phyloP scores from a whole-genome alignment of 139 green algal genomes.

The Zygnema circumcarinatum region DNA sequence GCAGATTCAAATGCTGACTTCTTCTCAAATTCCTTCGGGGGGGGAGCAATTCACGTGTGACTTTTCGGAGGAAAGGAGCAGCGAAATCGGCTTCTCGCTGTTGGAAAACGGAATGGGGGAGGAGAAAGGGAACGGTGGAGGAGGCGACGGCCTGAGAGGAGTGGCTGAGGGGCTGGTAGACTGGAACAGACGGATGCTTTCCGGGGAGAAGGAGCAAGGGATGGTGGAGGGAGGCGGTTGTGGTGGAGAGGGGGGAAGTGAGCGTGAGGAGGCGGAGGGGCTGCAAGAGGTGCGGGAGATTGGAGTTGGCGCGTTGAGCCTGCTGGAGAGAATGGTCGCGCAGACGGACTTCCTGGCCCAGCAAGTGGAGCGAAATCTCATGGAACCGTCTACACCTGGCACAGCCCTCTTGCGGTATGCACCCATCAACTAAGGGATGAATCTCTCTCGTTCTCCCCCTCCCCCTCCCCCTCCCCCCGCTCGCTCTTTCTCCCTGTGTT shows the following conservation, averaged over 20 bases:
- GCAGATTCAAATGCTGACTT: not conserved
- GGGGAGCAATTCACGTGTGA: not conserved
- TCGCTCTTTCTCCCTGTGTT: no score
- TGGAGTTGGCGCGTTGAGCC: not conserved
- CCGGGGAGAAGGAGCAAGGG: not conserved
- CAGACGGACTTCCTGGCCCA: not conserved
- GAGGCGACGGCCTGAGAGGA: not conserved
- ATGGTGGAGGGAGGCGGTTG: not conserved
- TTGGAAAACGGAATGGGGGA: not conserved
- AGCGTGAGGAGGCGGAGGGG: not conserved
- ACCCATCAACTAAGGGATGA: slow-evolving; percentile 49
- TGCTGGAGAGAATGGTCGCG: not conserved
- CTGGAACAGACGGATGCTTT: not conserved
- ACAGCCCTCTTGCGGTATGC: not conserved
- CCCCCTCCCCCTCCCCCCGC: no score
- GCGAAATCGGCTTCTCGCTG: not conserved
- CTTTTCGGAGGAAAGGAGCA: not conserved
- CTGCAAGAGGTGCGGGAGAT: not conserved
- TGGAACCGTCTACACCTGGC: not conserved
- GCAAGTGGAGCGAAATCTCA: not conserved
- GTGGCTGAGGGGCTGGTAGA: not conserved
- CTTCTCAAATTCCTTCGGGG: not conserved
- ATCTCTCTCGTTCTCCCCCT: slow-evolving; percentile 93
- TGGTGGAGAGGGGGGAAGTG: not conserved
- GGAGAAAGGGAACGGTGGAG: slow-evolving; percentile 14